Base-by-base conservation (phyloP, 2,329 filamentous ascomycete species). In the Esteya vermicola region DNA sequence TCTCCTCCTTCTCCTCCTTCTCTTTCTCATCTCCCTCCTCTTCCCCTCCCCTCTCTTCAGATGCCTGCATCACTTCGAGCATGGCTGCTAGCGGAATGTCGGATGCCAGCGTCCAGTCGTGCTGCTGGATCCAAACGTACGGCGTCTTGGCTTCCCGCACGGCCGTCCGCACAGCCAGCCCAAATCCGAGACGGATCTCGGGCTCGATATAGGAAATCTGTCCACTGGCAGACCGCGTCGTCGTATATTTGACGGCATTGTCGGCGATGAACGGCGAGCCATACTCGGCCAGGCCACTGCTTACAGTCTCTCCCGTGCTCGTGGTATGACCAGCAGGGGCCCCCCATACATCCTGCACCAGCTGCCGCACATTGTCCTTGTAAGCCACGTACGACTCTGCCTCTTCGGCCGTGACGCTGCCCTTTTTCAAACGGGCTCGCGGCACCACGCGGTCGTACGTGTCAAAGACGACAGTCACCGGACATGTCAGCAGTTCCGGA, bases 51-150 rank as follows among this genome's bases (percentile, higher is more conserved):
- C 3, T 6, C 1, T 45, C 42, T 4, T 49, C 49, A 4, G 60
- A 54, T 2, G 49, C 45, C 38, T 50, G 49, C 68, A 74, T 73
- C 30, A 67, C 54, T 2, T 61, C 52, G 3, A 74, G 48, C 13
- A 73, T 50, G 1, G 60, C 47, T 1, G 47, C 42, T 3, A 72
- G 43, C 1, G 68, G 68, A 4, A 74, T 57, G 35, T 62, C 53
- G 2, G 59, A 52, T 14, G 62, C 55, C 0, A 74, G 52, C 6
- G 60, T 56, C 70, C 70, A 74, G 52, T 74, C 70, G 48, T 74
- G 70, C 52, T 74, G 70, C 45, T 73, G 69, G 0, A 74, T 53
- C 69, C 70, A 74, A 14, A 72, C 67, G 34, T 70, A 70, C 0
- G 66, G 64, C 2, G 70, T 73, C 12, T 52, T 45, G 0, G 62